Evolutionary conservation across 345 rosid species (phyloP).

Genomic region (Eucalyptus cladocalyx): DNA sequence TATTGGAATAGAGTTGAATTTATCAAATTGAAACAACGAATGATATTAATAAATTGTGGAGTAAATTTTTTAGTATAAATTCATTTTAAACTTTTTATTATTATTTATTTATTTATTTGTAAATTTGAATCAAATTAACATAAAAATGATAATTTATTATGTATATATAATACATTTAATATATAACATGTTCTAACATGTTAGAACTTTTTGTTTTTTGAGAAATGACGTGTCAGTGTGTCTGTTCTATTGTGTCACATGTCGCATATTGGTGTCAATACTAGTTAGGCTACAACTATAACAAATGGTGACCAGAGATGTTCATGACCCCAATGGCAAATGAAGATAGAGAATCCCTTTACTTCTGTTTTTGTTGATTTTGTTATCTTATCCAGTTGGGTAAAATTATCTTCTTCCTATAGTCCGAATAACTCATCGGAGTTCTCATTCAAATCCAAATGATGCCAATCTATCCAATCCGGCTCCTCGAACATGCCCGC

Average conservation of each 20-base stretch:
- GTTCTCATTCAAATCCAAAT: background rate
- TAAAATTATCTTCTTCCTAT: background rate
- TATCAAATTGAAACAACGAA: no score
- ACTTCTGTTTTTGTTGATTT: background rate
- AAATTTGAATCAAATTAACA: no score
- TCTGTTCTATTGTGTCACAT: accelerated
- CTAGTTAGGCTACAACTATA: background rate
- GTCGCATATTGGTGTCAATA: no score
- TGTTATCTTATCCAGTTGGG: background rate
- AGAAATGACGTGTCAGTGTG: accelerated
- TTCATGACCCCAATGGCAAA: background rate
- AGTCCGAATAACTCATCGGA: background rate
- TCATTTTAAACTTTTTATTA: no score
- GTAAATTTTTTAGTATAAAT: no score
- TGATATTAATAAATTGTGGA: no score
- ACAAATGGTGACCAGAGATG: background rate
- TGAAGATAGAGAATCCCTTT: background rate
- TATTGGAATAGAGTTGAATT: no score
- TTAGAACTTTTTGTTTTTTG: accelerated
- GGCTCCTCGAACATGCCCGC: no score
- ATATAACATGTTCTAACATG: accelerated
- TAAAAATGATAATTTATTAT: no score
- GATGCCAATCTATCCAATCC: background rate
- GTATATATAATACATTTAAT: no score
- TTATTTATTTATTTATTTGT: no score